Evolutionary conservation across 768 basidiomycete genomes (phyloP).

Genomic region (Mycena floridula): DNA sequence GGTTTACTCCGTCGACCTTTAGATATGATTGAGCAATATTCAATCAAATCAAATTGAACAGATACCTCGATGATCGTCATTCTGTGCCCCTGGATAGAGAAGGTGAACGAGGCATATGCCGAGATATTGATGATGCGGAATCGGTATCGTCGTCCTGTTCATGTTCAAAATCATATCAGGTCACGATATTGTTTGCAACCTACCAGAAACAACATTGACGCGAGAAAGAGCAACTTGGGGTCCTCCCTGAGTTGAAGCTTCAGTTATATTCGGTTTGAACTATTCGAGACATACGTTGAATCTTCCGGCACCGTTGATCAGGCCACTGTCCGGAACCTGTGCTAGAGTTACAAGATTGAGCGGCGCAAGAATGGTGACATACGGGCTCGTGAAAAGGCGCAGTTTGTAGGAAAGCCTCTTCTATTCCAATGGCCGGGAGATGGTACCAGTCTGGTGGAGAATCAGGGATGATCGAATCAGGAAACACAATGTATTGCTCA

Average conservation of each 20-base stretch:
- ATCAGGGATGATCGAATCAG: not conserved
- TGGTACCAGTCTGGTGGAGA: too few relatives aligned
- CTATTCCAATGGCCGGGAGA: too few relatives aligned
- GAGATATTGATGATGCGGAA: conserved; percentile 33
- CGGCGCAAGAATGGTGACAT: too few relatives aligned
- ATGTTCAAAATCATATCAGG: too few relatives aligned
- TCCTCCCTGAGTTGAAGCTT: conserved; percentile 13
- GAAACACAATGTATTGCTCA: conserved; percentile 8
- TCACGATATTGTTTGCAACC: too few relatives aligned
- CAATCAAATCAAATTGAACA: not conserved
- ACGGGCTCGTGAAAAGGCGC: too few relatives aligned
- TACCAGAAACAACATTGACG: conserved; percentile 20
- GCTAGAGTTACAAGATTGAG: too few relatives aligned
- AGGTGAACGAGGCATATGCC: conserved; percentile 26
- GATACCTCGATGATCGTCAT: conserved; percentile 20
- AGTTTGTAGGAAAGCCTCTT: too few relatives aligned
- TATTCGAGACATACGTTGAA: conserved; percentile 6
- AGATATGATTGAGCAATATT: conserved; percentile 11
- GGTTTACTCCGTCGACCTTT: conserved; percentile 29
- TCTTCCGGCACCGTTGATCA: conserved; percentile 36
- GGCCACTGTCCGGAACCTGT: conserved; percentile 17
- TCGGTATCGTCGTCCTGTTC: conserved; percentile 36
- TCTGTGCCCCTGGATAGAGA: conserved; percentile 24
- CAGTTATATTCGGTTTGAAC: not conserved
- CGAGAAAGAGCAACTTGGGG: conserved; percentile 21